These are phyloP conservation scores for Mariannaea elegans DNA, from an alignment of 2,329 filamentous ascomycete species.

Conservation along the genomic window DNA sequence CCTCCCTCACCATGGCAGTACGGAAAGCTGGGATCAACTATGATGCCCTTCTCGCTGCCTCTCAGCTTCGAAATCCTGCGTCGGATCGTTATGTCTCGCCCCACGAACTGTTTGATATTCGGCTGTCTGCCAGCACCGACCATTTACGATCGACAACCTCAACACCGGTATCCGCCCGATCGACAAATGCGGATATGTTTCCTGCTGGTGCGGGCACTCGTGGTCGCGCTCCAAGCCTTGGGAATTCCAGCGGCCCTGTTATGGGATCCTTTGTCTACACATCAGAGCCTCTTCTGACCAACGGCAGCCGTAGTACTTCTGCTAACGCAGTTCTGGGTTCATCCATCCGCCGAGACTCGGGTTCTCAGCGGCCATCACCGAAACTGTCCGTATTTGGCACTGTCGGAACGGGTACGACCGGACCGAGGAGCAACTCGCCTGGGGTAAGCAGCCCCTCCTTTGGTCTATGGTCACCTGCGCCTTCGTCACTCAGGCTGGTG, in stretches of 20 bases:
- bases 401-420: conserved; percentile 27
- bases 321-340: conserved; percentile 49
- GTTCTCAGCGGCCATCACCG: conserved; percentile 38
- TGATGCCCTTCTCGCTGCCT: conserved; percentile 43
- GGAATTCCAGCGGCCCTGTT: conserved; percentile 34
- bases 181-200: conserved; percentile 43
- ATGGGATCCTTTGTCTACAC: conserved; percentile 49
- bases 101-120: conserved; percentile 75
- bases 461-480: conserved; percentile 47
- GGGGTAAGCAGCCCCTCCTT: conserved; percentile 31
- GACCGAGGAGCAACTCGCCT: conserved; percentile 34
- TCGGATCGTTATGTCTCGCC: conserved; percentile 52
- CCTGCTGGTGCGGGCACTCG: conserved; percentile 23
- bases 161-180: conserved; percentile 46
- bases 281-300: conserved; percentile 52
- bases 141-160: conserved; percentile 65
- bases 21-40: conserved; percentile 61
- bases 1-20: conserved; percentile 89
- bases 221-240: conserved; percentile 38
- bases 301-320: conserved; percentile 55
- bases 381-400: conserved; percentile 28
- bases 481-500: conserved; percentile 54
- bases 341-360: conserved; percentile 43
- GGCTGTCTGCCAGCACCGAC: conserved; percentile 77
- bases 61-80: conserved; percentile 32